Base-by-base conservation (phyloP, 371 early-diverging fungal species). In the Lichtheimia corymbifera region DNA sequence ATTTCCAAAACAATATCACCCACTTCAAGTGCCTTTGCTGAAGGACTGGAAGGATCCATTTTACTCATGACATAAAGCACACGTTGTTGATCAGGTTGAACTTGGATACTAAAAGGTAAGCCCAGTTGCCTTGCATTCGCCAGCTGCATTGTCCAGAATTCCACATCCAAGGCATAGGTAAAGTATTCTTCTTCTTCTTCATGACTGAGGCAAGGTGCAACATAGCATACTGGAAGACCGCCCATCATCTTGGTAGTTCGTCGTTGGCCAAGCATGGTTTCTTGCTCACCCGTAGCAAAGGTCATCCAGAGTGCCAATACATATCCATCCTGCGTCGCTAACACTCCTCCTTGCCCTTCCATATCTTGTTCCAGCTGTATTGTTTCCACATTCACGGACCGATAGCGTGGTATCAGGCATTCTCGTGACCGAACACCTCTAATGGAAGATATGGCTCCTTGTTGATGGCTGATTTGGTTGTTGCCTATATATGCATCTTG, bases 1-100 rank as follows among this genome's bases (percentile, higher is more conserved):
- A 92, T 78, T 51, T 88, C 80, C 13, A 95, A 73, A 3, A 96
- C 75, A 30, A 96, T 71, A 67, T 97, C 96, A 15, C 92, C 89
- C 1, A 87, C 88, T 56, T 85, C 77, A 57, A 97, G 67, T 9
- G 86, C 68, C 43, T 71, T 64, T 3, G 88, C 82, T 2, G 87
- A 88, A 0, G 74, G 75, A 2, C 80, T 80, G 4, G 76, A 74
- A 14, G 73, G 57, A 24, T 84, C 78, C 24, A 87, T 69, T 17
- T 86, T 76, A n/a, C 88, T 84, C 6, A 91, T 69, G 14, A 89
- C 82, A 54, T 91, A 90, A 1, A 93, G 61, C 56, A 93, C 82
- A 45, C 80, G 82, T 5, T 83, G 81, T 7, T 66, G 70, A 60
- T 90, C 88, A n/a, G 91, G 74, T 53, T 74, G 79, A 20, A 62